Evolutionary conservation across 2,329 filamentous ascomycete genomes (phyloP), one percentile per base, ranked within the genome.

Genomic region (Ceratocystis cubensis): DNA sequence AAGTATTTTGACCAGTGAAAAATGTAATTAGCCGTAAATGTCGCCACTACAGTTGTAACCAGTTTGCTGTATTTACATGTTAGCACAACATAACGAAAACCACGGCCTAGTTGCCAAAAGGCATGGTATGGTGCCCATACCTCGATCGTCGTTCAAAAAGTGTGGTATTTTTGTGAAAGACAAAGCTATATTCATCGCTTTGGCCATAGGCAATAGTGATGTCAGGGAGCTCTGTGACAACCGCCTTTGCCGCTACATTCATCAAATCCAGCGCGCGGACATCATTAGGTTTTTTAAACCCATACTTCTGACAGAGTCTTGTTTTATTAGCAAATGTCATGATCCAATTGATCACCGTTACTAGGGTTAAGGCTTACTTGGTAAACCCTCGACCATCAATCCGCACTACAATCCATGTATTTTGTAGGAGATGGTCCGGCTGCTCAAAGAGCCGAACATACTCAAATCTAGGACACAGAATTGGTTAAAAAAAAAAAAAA

Each of bases 321-420:
- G 20, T 44, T 56, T 50, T 71, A 56, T 74, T 69, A 71, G n/a
- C 45, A 17, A 68, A 46, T 4, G 13, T 8, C 2, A 30, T 6
- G 1, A 7, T 62, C 15, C 5, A 15, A 37, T n/a, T 37, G 37
- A 30, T 30, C 56, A 28, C 15, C 17, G 22, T 2, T 6, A 4
- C 28, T 30, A 41, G 46, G 63, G 67, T 66, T 64, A n/a, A 5
- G 45, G 41, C 76, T 74, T 78, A 95, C 91, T 96, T 96, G 72
- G 92, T 94, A 76, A 99, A 99, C 20, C 91, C 92, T 70, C 93
- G 83, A 28, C 94, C 94, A 76, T 99, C 94, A 72, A 99, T 87
- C 68, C 94, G 87, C 66, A 99, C 86, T 22, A 97, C 91, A 66
- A 97, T 88, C 91, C 92, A 99, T 30, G 93, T 97, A 73, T 95